Base-by-base conservation (phyloP, 768 basidiomycete species). In the Mycena olivaceomarginata region DNA sequence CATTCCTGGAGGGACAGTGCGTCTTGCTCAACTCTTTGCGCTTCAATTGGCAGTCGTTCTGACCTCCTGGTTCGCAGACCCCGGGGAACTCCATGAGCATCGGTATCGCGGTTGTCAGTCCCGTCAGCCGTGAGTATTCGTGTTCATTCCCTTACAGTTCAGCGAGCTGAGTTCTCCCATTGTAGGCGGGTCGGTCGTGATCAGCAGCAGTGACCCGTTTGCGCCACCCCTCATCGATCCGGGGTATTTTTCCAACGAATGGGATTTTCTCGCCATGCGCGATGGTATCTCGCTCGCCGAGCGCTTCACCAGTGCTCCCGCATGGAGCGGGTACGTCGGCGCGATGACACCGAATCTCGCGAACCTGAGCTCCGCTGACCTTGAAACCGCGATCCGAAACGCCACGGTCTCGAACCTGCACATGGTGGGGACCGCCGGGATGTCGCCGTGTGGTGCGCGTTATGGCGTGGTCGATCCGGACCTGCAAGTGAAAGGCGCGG, bases 391-490 rank as follows among this genome's bases (percentile, higher is more conserved):
- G 37, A 62, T 62, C 60, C 60, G 60, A 2, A 56, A 56, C 53
- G 11, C 4, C 13, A 9, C 48, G 48, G 48, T 9, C 48, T 9
- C 48, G 16, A 51, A 51, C 5, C 48, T 51, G 48, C 48, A 51
- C 16, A 51, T 51, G 48, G 48, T 51, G 48, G 48, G 48, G 48
- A 51, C 48, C 48, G 48, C 48, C 48, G 48, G 48, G 48, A 51
- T 51, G 48, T 51, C 48, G 16, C 45, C 41, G 67, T 46, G 48
- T 37, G 67, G 51, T 67, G 67, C 67, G 22, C 8, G 18, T 2
- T 67, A 56, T 6, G 67, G 67, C 37, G 67, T 67, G 51, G 67
- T 70, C 40, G 68, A 70, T 70, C 68, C 68, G 43, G 68, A 70
- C 43, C 45, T 70, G 41, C 68, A 45, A 45, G 56, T 70, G 57